Base-by-base conservation (phyloP, 2,329 filamentous ascomycete genomes). In the Hirsutella rhossiliensis region DNA sequence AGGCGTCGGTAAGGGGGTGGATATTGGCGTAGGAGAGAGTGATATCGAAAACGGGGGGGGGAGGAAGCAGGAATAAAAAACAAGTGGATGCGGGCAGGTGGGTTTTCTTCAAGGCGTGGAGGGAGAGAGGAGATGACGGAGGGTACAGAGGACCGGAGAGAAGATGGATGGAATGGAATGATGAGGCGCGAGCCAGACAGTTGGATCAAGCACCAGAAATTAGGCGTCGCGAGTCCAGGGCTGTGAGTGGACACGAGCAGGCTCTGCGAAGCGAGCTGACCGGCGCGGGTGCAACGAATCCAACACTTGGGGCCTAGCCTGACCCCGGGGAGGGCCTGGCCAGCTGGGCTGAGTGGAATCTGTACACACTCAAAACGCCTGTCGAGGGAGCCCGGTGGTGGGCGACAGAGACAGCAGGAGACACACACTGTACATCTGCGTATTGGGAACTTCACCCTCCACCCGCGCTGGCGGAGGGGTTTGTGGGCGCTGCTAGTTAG, bases 101-200 rank as follows among this genome's bases (percentile, higher is more conserved):
- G 42, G 37, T 43, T 43, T 40, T 43, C 42, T 43, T 39, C 37
- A 43, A 37, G 23, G 43, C 42, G 34, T 18, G 34, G 34, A 38
- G 42, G 44, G 41, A 30, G 30, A 28, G 38, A 27, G 23, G 44
- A 12, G 36, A 29, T 29, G 28, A 32, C 11, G 43, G 28, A 23
- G 43, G 18, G n/a, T n/a, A n/a, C n/a, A n/a, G n/a, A n/a, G 28
- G 30, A 17, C 17, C 36, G 38, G 38, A 40, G 43, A 36, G 27
- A 39, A 12, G 27, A 31, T 23, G 19, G 38, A 27, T 48, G 41
- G 45, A 46, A 42, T 41, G 29, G 43, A 39, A 40, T 40, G 34
- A 34, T 44, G 45, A 47, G 45, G 42, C 36, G 36, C 42, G 45
- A 32, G 44, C 44, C 19, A 42, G 44, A 42, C 28, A 29, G 32